Evolutionary conservation across 768 basidiomycete genomes (phyloP).

Genomic region (Mycena metata): DNA sequence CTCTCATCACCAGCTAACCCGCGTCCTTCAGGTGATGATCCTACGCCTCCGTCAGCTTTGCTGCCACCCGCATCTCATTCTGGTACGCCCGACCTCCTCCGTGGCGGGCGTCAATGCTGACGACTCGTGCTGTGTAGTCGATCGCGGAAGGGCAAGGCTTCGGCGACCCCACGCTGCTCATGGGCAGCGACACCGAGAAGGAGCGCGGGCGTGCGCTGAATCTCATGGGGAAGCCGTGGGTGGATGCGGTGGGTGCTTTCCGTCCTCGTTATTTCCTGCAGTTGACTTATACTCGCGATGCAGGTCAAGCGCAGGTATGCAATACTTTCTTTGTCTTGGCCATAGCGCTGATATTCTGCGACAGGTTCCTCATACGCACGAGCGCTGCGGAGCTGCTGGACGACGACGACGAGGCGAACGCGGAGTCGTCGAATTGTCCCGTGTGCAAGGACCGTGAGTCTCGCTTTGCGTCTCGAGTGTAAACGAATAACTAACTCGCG

Average conservation of each 20-base stretch:
- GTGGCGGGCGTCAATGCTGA: not conserved
- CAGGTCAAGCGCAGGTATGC: conserved; percentile 50
- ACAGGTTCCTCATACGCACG: conserved; percentile 62
- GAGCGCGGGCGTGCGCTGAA: conserved; percentile 72
- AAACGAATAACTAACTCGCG: not conserved
- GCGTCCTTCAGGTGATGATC: conserved; percentile 69
- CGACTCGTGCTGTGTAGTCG: conserved; percentile 48
- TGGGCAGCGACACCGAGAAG: conserved; percentile 63
- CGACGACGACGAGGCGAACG: conserved; percentile 63
- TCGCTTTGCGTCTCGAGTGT: not conserved
- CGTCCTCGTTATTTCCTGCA: not conserved
- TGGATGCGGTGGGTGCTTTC: conserved; percentile 49
- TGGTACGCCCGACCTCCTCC: conserved; percentile 55
- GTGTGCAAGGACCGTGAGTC: conserved; percentile 75
- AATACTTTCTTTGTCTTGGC: too few species aligned
- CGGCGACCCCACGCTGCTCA: conserved; percentile 64
- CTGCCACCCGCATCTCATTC: conserved; percentile 78
- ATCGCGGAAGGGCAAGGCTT: conserved; percentile 52
- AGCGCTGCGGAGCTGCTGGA: conserved; percentile 57
- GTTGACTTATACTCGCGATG: conserved; percentile 43
- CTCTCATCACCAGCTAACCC: conserved; percentile 1
- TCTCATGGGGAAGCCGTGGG: conserved; percentile 58
- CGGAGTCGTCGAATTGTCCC: conserved; percentile 64
- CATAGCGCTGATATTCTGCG: too few species aligned
- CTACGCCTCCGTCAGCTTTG: conserved; percentile 82